A percentile compares a stretch with the other conserved stretches of the same genome.
phyloP scores from a whole-genome alignment of 257 asterid species.

The Misopates orontium region DNA sequence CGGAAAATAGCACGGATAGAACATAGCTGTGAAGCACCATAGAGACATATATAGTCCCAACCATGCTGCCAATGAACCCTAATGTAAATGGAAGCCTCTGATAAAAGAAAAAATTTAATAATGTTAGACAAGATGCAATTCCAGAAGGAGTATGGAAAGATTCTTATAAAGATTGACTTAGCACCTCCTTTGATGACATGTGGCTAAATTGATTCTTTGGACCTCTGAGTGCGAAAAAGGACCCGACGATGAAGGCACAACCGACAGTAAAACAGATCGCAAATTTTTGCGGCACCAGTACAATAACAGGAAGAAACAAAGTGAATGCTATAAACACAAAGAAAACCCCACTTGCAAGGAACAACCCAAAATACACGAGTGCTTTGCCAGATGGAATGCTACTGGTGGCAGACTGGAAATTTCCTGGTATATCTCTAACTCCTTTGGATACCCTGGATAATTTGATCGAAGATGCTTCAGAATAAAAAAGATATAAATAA shows the following conservation, averaged over 20 bases:
- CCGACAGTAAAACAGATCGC: constrained; percentile 89
- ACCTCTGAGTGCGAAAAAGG: constrained; percentile 90
- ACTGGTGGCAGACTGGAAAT: constrained; percentile 93
- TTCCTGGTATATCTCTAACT: constrained; percentile 86
- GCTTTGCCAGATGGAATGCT: constrained; percentile 90
- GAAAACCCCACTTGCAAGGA: constrained; percentile 81
- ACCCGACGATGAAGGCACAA: constrained; percentile 78
- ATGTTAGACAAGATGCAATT: constrained; percentile 27
- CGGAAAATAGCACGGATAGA: constrained; percentile 80
- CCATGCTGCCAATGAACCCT: constrained; percentile 88
- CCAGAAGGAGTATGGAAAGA: not conserved
- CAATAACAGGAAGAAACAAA: constrained; percentile 88
- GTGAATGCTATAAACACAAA: constrained; percentile 86
- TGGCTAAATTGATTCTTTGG: constrained; percentile 78
- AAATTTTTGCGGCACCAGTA: constrained; percentile 87
- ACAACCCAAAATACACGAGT: constrained; percentile 80
- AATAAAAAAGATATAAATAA: not conserved
- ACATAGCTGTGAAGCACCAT: constrained; percentile 96
- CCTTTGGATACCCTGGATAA: constrained; percentile 79
- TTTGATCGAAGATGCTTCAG: not conserved
- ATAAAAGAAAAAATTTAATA: constrained; percentile 23
- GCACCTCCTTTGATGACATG: constrained; percentile 89
- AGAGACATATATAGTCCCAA: constrained; percentile 86
- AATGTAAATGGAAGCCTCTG: constrained; percentile 95
- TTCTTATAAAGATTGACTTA: constrained; percentile 7